phyloP scores from a whole-genome alignment of 2,329 filamentous ascomycete species.

The Microdochium nivale region DNA sequence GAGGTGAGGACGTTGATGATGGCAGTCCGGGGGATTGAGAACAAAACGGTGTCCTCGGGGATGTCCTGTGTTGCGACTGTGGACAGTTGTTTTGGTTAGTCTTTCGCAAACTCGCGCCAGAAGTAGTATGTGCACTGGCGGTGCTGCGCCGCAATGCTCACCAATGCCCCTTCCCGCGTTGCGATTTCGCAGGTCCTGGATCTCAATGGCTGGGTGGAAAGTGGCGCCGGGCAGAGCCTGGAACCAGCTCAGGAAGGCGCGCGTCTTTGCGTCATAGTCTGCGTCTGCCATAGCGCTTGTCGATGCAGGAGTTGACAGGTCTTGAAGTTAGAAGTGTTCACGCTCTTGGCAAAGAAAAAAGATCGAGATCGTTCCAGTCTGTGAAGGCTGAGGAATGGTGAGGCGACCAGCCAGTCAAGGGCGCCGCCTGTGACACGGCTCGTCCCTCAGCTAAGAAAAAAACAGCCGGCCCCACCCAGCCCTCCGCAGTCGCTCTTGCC shows the following conservation, averaged over 20 bases:
- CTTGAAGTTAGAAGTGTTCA: neutral
- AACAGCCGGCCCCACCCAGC: neutral
- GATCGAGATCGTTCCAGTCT: neutral
- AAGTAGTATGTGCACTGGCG: neutral
- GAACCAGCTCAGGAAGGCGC: constrained; percentile 46
- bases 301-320: neutral
- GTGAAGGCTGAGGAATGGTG: neutral
- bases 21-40: constrained; percentile 64
- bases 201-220: constrained; percentile 43
- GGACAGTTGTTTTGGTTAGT: constrained; percentile 11
- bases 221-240: constrained; percentile 38
- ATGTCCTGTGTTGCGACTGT: constrained; percentile 66
- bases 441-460: neutral
- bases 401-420: neutral
- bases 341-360: neutral
- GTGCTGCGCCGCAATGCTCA: constrained; percentile 37
- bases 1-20: constrained; percentile 71
- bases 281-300: constrained; percentile 17
- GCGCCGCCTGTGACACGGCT: neutral
- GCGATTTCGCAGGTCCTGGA: constrained; percentile 40
- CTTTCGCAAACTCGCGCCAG: neutral
- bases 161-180: constrained; percentile 48
- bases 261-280: constrained; percentile 31
- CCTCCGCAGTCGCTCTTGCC: neutral
- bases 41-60: constrained; percentile 65